phyloP scores from a whole-genome alignment of 2,329 filamentous ascomycete genomes.

The Pseudocercospora crystallina region DNA sequence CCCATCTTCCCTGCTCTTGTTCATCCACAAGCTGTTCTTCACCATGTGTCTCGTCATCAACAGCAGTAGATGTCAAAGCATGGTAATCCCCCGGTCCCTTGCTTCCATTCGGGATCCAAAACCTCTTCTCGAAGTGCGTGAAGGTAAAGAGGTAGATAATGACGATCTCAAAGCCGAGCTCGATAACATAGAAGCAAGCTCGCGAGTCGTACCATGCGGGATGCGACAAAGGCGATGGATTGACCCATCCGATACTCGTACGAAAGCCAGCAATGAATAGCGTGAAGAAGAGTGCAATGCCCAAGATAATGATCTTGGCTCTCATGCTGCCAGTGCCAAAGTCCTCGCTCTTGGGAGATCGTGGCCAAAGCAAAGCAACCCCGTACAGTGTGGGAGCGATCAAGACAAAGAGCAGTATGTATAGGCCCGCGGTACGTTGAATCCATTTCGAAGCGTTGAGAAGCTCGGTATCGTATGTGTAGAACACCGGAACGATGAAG shows the following conservation, averaged over 20 bases:
- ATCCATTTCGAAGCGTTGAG: slow-evolving; percentile 1
- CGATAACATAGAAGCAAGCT: slow-evolving; percentile 19
- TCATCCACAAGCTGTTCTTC: no score
- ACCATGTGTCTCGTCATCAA: no score
- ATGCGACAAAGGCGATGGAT: slow-evolving; percentile 10
- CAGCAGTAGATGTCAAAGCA: no score
- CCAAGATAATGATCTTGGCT: slow-evolving; percentile 19
- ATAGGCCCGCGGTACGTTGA: slow-evolving; percentile 53
- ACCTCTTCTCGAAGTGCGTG: slow-evolving; percentile 19
- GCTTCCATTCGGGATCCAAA: slow-evolving; percentile 22
- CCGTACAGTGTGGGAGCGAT: slow-evolving; percentile 62
- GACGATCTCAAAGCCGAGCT: slow-evolving; percentile 23
- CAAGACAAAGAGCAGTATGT: slow-evolving; percentile 63
- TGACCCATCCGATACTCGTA: slow-evolving; percentile 15
- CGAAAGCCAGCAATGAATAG: slow-evolving; percentile 19
- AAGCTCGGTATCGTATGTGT: slow-evolving; percentile 11
- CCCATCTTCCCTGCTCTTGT: no score
- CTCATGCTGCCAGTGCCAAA: slow-evolving; percentile 20
- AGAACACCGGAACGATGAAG: slow-evolving; percentile 15
- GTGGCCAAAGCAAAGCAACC: slow-evolving; percentile 48
- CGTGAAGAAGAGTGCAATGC: slow-evolving; percentile 11
- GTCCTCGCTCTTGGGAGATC: neutral
- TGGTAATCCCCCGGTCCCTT: slow-evolving; percentile 4
- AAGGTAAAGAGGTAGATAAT: slow-evolving; percentile 19
- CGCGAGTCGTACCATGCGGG: slow-evolving; percentile 22